Evolutionary conservation across 495 filamentous ascomycete genomes (phyloP).

Genomic region (Bacidia gigantensis): DNA sequence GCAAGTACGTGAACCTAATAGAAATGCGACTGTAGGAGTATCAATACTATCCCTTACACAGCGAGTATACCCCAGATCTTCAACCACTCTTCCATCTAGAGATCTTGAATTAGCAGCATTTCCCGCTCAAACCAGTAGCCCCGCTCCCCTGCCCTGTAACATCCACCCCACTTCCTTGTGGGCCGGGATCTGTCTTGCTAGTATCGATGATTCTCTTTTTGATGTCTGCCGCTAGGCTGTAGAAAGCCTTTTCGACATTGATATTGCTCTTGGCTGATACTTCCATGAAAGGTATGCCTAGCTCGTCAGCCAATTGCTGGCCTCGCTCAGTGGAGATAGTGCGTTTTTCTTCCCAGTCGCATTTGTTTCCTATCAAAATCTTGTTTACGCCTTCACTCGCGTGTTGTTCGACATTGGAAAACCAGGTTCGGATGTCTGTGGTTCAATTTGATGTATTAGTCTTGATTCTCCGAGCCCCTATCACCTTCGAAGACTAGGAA

Average conservation of each 20-base stretch:
- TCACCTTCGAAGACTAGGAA: too few relatives aligned
- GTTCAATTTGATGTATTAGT: not conserved
- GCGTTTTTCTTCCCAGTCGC: conserved; percentile 99
- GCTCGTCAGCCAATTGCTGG: conserved; percentile 85
- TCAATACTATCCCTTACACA: not conserved
- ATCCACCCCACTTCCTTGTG: conserved; percentile 44
- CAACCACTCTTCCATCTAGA: not conserved
- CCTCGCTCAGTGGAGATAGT: conserved; percentile 85
- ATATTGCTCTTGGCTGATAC: conserved; percentile 97
- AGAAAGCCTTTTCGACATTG: conserved; percentile 99
- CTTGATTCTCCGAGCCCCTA: too few relatives aligned
- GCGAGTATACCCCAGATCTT: not conserved
- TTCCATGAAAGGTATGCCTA: conserved; percentile 96
- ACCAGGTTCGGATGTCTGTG: conserved; percentile 96
- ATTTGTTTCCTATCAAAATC: conserved; percentile 99
- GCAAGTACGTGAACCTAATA: not conserved
- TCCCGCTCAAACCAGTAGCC: conserved; percentile 49
- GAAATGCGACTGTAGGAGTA: not conserved
- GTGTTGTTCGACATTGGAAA: conserved; percentile 97
- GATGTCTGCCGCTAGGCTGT: conserved; percentile 87
- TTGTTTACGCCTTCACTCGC: conserved; percentile 99
- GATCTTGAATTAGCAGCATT: conserved; percentile 58
- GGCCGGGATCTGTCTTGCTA: conserved; percentile 59
- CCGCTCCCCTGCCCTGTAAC: conserved; percentile 52
- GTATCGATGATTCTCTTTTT: conserved; percentile 91